Evolutionary conservation across 1,284 basidiomycete genomes (phyloP), one percentile per base, ranked within the genome.

Genomic region (Cryptococcus sp.): DNA sequence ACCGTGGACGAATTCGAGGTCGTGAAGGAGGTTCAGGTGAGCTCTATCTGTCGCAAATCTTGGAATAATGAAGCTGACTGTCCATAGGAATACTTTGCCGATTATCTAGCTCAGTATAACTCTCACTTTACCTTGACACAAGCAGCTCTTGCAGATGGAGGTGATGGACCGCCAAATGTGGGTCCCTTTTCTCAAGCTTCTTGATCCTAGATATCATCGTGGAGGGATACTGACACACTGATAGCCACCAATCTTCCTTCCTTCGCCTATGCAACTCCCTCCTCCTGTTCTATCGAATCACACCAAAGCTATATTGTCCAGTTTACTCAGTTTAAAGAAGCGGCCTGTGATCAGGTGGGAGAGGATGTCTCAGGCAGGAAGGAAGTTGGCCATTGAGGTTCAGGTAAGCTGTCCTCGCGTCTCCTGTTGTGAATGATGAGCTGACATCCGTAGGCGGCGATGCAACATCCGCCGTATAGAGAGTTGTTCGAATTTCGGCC

Each of bases 1-100:
- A 89, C 91, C 65, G 90, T 88, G 30, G 96, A 99, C 72, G 90
- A 96, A 75, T 92, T 92, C 63, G 94, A 98, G 74, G 88, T 97
- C 13, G 95, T 99, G 32, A 85, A 87, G 60, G 95, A 98, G 80
- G 89, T 99, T 2, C 94, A 97, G 82, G 92, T 93, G 66, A 61
- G 82, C 70, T 10, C 4, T 34, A 3, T n/a, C 8, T 42, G 7
- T 45, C 32, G 6, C 8, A 11, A 30, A 35, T 35, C 23, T 32
- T 11, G 33, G 36, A 10, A 5, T 8, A 49, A 61, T 64, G 50
- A 60, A 51, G 23, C 23, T 23, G 23, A 23, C 23, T 23, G 23
- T 23, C 14, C 5, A 47, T 73, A 89, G 92, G 94, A 97, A 83
- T 90, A 90, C 78, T 97, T 96, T 77, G 90, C 90, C 62, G 94